Percentiles rank a stretch among this genome's conserved stretches.
phyloP scores from a whole-genome alignment of 108 stramenopile species.

The Cyclotella cryptica region DNA sequence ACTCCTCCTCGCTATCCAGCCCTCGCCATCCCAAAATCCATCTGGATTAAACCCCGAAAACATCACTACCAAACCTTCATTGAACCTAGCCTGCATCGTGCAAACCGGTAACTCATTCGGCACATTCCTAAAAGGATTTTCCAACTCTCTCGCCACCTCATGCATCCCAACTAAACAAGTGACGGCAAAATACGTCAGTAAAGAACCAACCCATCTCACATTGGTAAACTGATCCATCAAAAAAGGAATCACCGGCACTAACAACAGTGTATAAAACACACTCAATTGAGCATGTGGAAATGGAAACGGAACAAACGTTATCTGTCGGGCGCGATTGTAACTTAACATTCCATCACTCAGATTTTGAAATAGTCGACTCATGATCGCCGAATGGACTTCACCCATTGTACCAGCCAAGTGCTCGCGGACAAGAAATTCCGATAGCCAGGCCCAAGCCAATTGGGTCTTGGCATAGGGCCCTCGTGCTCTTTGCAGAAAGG shows the following conservation, averaged over 20 bases:
- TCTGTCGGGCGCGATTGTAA: constrained; percentile 82
- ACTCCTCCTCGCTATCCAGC: no score
- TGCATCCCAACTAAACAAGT: constrained; percentile 69
- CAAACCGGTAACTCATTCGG: constrained; percentile 81
- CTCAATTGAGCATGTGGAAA: constrained; percentile 80
- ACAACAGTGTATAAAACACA: constrained; percentile 59
- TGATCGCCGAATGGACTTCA: constrained; percentile 67
- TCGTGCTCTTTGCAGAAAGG: constrained; percentile 67
- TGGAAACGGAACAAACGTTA: constrained; percentile 82
- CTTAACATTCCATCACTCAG: constrained; percentile 76
- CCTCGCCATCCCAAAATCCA: constrained; percentile 40
- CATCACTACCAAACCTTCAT: constrained; percentile 48
- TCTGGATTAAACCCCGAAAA: constrained; percentile 60
- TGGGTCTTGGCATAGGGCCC: constrained; percentile 75
- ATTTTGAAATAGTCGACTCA: constrained; percentile 72
- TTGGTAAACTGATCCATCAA: constrained; percentile 74
- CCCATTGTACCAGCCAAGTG: constrained; percentile 72
- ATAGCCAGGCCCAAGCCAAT: constrained; percentile 70
- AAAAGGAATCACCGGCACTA: constrained; percentile 61
- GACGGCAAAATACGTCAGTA: constrained; percentile 66
- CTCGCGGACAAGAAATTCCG: constrained; percentile 74
- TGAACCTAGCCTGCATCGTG: constrained; percentile 69
- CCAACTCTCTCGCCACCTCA: constrained; percentile 79
- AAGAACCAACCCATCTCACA: constrained; percentile 41
- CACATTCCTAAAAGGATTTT: constrained; percentile 82